Evolutionary conservation across 2,329 filamentous ascomycete species (phyloP), one percentile per base, ranked within the genome.

Genomic region (Gnomoniopsis smithogilvyi): DNA sequence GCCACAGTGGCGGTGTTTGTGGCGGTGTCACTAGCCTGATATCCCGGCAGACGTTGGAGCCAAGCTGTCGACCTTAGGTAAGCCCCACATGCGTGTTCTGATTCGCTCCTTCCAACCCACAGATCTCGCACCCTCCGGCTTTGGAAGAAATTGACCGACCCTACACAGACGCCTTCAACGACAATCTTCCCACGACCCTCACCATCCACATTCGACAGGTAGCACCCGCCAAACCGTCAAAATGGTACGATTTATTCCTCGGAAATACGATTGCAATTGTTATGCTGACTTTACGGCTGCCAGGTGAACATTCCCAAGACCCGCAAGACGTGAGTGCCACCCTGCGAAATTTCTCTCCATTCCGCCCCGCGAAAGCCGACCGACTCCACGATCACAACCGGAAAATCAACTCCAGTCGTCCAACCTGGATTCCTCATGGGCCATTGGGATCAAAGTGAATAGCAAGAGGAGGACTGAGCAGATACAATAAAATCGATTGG

Each of bases 301-400:
- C 69, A 94, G 93, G 92, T 96, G 85, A 96, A 96, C 91, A 90
- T 96, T 84, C 92, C 93, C 76, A 96, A 96, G 86, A 96, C 92
- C 79, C 88, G 92, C 78, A 90, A 92, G 84, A 96, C 93, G 80
- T 96, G 92, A 55, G 57, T 62, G 51, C 50, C 43, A 33, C 47
- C 50, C 85, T 96, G 91, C 91, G 51, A 55, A 38, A 45, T 17
- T 91, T 95, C 76, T 95, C 91, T 71, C 19, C 92, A 96, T 83
- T 96, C 96, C 89, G 85, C 91, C 91, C 76, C 91, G 91, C 80
- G 96, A 96, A 51, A 58, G 21, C 24, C 50, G 45, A 54, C 33
- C 60, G 47, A 38, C 41, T 22, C 26, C 14, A 41, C 50, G 26
- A 45, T 36, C 30, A 50, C 38, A 33, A 49, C 21, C 17, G 21